phyloP scores from a whole-genome alignment of 129 eudicot genomes.

The Flaveria brownii region DNA sequence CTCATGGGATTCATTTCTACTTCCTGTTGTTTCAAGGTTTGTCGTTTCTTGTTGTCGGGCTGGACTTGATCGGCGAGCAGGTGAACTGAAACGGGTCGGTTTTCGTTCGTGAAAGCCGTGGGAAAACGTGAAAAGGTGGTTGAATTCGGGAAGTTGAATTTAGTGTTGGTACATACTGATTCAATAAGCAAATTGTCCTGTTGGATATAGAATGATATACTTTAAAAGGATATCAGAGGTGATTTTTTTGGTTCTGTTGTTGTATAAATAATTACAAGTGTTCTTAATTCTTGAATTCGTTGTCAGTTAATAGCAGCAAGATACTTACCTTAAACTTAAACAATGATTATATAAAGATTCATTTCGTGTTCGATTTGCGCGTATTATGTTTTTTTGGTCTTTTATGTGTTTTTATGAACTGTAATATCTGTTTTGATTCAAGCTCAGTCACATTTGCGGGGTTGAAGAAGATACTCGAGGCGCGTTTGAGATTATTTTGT shows the following conservation, averaged over 20 bases:
- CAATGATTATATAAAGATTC: constrained; percentile 36
- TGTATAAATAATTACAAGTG: constrained; percentile 37
- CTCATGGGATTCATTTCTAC: constrained; percentile 91
- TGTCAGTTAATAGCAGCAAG: constrained; percentile 34
- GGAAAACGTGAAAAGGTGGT: background rate
- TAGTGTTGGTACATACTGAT: constrained; percentile 34
- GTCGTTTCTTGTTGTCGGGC: constrained; percentile 76
- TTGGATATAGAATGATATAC: constrained; percentile 37
- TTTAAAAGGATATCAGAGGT: constrained; percentile 31
- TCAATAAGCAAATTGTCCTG: constrained; percentile 33
- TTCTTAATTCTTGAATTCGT: constrained; percentile 32
- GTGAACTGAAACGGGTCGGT: constrained; percentile 25
- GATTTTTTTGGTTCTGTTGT: constrained; percentile 21
- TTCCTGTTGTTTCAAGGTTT: constrained; percentile 89
- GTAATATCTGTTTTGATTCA: no score
- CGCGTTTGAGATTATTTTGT: no score
- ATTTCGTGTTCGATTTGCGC: constrained; percentile 16
- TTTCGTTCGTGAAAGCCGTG: no score
- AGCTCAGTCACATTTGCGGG: no score
- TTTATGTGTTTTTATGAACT: background rate
- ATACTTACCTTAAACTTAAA: constrained; percentile 31
- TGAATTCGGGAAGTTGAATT: constrained; percentile 14
- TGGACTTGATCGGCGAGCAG: constrained; percentile 92
- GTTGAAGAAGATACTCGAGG: no score
- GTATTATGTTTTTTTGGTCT: background rate